These are phyloP conservation scores for Coprinopsis marcescibilis DNA, from an alignment of 768 basidiomycete genomes.

Conservation along the genomic window DNA sequence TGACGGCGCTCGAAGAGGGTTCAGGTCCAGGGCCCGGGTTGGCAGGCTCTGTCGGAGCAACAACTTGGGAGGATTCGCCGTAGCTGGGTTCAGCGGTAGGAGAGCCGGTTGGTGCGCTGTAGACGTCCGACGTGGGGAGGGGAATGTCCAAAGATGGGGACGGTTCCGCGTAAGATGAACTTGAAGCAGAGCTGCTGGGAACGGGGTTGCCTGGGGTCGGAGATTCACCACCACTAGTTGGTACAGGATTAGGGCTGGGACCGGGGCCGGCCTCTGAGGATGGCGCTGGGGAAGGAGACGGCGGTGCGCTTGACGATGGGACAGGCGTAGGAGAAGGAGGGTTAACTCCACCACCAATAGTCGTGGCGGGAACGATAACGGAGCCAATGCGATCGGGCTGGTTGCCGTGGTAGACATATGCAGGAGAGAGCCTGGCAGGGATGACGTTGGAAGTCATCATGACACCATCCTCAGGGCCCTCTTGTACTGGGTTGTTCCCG, in stretches of 20 bases:
- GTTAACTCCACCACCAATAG: neutral
- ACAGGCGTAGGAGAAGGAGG: constrained; percentile 2
- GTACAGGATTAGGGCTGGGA: neutral
- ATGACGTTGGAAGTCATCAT: constrained; percentile 25
- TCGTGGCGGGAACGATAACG: constrained; percentile 11
- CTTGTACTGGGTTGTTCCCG: constrained; percentile 49
- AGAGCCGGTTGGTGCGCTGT: constrained; percentile 5
- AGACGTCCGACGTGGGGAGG: no score
- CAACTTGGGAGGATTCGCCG: no score
- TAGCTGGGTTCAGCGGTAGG: neutral
- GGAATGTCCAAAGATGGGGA: no score
- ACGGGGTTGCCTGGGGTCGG: no score
- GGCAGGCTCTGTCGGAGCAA: neutral
- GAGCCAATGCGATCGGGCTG: constrained; percentile 32
- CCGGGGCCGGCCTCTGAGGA: neutral
- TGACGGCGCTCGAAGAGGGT: neutral
- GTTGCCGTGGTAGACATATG: constrained; percentile 41
- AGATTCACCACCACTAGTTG: no score
- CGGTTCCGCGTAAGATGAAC: no score
- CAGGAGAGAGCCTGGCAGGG: constrained; percentile 36
- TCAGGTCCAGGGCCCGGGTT: neutral
- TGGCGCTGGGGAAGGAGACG: neutral
- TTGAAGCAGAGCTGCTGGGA: no score
- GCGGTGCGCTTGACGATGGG: constrained; percentile 8
- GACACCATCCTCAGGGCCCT: constrained; percentile 27